Evolutionary conservation across 495 filamentous ascomycete genomes (phyloP).

Genomic region (Xylaria bambusicola): DNA sequence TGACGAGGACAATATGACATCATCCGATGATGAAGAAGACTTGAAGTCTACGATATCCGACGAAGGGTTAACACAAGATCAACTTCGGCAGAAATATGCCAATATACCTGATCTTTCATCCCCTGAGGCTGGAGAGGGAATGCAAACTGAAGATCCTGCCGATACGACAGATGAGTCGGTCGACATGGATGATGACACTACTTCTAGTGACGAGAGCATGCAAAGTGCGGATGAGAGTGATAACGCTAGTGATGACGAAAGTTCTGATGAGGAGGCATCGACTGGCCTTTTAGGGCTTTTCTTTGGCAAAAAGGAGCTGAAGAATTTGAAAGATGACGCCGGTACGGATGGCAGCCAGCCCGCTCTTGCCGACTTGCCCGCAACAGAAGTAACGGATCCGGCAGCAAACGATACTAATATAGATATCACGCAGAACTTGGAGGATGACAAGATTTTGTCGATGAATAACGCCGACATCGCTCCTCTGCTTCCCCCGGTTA

Average conservation of each 20-base stretch:
- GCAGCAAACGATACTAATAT: background rate
- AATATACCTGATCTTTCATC: slow-evolving; percentile 52
- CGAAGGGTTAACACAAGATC: slow-evolving; percentile 74
- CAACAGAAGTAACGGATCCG: background rate
- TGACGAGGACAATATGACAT: slow-evolving; percentile 69
- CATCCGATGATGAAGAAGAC: slow-evolving; percentile 60
- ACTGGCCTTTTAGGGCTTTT: slow-evolving; percentile 69
- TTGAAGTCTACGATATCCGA: slow-evolving; percentile 62
- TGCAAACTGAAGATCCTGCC: slow-evolving; percentile 63
- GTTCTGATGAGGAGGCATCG: slow-evolving; percentile 54
- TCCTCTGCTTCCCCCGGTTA: too few relatives aligned
- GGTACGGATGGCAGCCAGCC: background rate
- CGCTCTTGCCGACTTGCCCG: background rate
- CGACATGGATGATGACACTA: slow-evolving; percentile 86
- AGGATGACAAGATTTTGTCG: too few relatives aligned
- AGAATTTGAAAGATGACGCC: slow-evolving; percentile 39
- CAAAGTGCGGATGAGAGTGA: slow-evolving; percentile 46
- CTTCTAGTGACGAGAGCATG: slow-evolving; percentile 63
- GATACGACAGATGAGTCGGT: slow-evolving; percentile 77
- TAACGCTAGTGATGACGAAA: slow-evolving; percentile 46
- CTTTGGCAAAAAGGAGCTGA: slow-evolving; percentile 50
- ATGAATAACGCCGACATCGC: too few relatives aligned
- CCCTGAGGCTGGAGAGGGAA: slow-evolving; percentile 20
- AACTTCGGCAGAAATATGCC: slow-evolving; percentile 78
- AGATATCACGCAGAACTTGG: too few relatives aligned